phyloP scores from a whole-genome alignment of 1,284 basidiomycete genomes.

The Papiliotrema flavescens region DNA sequence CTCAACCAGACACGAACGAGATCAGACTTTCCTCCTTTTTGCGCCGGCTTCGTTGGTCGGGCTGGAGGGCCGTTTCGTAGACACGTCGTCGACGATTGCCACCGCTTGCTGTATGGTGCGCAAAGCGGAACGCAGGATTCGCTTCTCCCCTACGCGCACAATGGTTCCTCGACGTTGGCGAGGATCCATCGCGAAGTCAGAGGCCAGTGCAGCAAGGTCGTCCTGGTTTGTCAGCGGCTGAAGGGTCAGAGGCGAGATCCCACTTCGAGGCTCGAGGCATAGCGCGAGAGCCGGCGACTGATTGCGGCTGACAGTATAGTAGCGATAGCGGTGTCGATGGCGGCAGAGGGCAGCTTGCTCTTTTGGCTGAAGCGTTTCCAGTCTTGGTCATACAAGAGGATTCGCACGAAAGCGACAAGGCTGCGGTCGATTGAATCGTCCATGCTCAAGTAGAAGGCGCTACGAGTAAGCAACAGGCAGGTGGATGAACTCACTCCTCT shows the following conservation, averaged over 20 bases:
- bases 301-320: conserved; percentile 55
- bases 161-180: conserved; percentile 34
- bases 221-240: too few relatives aligned
- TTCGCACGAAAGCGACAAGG: conserved; percentile 66
- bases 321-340: conserved; percentile 53
- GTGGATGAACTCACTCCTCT: conserved; percentile 69
- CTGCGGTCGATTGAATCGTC: conserved; percentile 59
- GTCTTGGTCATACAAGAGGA: conserved; percentile 63
- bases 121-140: conserved; percentile 28
- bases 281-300: conserved; percentile 1
- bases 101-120: background rate
- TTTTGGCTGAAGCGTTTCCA: conserved; percentile 65
- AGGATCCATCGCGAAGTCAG: background rate
- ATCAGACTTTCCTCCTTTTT: too few relatives aligned
- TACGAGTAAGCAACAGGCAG: background rate
- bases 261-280: conserved; percentile 8
- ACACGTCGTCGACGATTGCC: too few relatives aligned
- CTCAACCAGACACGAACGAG: too few relatives aligned
- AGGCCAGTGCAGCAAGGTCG: background rate
- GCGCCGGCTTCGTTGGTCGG: too few relatives aligned
- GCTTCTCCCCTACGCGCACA: conserved; percentile 51
- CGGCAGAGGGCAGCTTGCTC: conserved; percentile 74
- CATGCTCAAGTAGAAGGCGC: conserved; percentile 62
- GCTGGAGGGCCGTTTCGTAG: too few relatives aligned
- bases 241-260: background rate